Conservation (phyloP, 2,329 filamentous ascomycete genomes). For the Colletotrichum sidae region DNA sequence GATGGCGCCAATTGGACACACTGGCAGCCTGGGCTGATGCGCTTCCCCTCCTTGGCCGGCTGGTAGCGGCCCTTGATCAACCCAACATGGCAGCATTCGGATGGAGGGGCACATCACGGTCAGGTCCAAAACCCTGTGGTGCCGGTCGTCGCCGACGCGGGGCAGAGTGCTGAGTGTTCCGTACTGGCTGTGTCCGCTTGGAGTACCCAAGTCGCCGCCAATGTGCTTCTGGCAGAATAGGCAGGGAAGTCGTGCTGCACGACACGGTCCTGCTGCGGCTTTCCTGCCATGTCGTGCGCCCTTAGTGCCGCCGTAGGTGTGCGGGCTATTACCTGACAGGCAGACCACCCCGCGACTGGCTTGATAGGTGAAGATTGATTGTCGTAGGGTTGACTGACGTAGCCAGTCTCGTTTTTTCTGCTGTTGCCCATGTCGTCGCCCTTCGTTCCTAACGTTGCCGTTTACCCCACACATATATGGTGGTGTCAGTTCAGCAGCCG, state of each 20-base stretch:
- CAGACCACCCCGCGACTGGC: constrained; percentile 1
- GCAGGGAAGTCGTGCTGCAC: constrained; percentile 31
- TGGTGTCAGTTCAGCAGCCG: neutral
- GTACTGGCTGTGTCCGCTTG: no score
- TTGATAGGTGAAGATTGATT: neutral
- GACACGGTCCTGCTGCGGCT: constrained; percentile 29
- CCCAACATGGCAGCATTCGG: constrained; percentile 20
- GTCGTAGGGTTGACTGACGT: constrained; percentile 21
- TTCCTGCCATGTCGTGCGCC: constrained; percentile 11
- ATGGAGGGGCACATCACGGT: constrained; percentile 10
- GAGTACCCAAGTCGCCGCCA: no score
- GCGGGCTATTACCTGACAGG: constrained; percentile 26
- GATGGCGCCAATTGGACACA: constrained; percentile 16
- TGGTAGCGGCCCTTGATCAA: constrained; percentile 22
- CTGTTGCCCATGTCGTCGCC: neutral
- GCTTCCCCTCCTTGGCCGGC: constrained; percentile 15
- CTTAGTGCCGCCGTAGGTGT: constrained; percentile 6
- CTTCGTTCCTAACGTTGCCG: neutral
- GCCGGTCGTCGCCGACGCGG: constrained; percentile 5
- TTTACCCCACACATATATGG: constrained; percentile 1
- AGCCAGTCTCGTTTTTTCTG: constrained; percentile 19
- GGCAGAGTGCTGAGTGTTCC: constrained; percentile 8
- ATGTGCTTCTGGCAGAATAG: neutral
- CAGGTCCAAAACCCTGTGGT: constrained; percentile 20
- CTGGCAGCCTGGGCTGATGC: neutral